Conservation (phyloP, 805 yeast species). For the Priceomyces fermenticarens region DNA sequence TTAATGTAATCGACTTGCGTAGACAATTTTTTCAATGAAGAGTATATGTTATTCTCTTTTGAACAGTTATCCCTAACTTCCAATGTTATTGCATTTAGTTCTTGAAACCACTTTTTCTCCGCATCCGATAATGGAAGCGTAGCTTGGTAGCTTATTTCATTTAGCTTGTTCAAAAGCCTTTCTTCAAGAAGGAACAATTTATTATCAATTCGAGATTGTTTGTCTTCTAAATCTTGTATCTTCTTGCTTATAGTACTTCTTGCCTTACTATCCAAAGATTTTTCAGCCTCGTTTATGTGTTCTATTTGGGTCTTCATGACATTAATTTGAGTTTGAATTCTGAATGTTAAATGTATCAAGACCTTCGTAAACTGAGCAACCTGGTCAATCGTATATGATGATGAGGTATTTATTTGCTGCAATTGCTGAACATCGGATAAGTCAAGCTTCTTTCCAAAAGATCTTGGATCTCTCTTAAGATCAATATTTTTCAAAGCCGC, state of each 20-base stretch:
- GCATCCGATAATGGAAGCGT: slow-evolving; percentile 31
- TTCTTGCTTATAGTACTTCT: slow-evolving; percentile 4
- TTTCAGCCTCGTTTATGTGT: slow-evolving; percentile 5
- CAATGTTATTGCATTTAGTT: slow-evolving; percentile 25
- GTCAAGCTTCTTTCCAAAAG: neutral
- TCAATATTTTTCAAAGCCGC: slow-evolving; percentile 2
- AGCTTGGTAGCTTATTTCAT: slow-evolving; percentile 15
- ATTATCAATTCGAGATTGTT: slow-evolving; percentile 20
- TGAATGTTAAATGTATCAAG: slow-evolving; percentile 16
- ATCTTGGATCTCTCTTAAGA: neutral
- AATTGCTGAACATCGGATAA: slow-evolving; percentile 1
- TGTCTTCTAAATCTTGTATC: slow-evolving; percentile 12
- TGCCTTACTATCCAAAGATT: neutral
- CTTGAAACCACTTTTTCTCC: slow-evolving; percentile 37
- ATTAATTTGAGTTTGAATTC: slow-evolving; percentile 19
- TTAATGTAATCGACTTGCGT: slow-evolving; percentile 17
- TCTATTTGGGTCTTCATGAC: slow-evolving; percentile 19
- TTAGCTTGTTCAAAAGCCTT: slow-evolving; percentile 20
- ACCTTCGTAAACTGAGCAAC: slow-evolving; percentile 14
- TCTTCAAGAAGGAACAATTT: slow-evolving; percentile 19
- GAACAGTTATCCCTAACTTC: slow-evolving; percentile 8
- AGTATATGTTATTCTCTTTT: slow-evolving; percentile 9
- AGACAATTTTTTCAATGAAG: slow-evolving; percentile 13
- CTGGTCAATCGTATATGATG: slow-evolving; percentile 12
- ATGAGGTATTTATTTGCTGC: slow-evolving; percentile 16